Conservation (phyloP, 2,329 filamentous ascomycete species). For the Xylaria sp. region DNA sequence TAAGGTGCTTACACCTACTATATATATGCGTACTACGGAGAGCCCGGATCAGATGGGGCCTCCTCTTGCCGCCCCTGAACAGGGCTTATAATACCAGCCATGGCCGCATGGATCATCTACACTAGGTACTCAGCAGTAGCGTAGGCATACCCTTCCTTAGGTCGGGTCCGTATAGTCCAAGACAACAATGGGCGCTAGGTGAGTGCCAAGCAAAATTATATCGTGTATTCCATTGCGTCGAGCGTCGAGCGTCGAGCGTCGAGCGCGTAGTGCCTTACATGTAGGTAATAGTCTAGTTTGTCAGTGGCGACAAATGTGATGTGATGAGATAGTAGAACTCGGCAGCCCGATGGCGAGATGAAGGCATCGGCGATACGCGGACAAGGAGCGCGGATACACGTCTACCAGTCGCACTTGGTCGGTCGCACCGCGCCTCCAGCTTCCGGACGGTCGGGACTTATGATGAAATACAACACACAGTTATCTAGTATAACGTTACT, state of each 20-base stretch:
- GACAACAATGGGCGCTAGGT: not conserved
- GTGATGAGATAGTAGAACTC: slow-evolving; percentile 6
- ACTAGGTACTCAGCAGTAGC: not conserved
- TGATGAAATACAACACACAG: not conserved
- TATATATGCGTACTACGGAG: slow-evolving; percentile 5
- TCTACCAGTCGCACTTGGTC: not conserved
- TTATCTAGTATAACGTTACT: not conserved
- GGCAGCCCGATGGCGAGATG: slow-evolving; percentile 4
- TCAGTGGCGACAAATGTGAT: not conserved
- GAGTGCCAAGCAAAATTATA: not conserved
- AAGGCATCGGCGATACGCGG: not conserved
- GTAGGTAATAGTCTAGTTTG: not conserved
- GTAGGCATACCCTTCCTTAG: too few relatives aligned
- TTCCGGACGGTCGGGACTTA: not conserved
- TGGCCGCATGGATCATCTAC: not conserved
- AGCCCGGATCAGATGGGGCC: slow-evolving; percentile 21
- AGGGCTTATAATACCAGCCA: slow-evolving; percentile 14
- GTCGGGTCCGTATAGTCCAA: too few relatives aligned
- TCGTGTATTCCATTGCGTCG: not conserved
- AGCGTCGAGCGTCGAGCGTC: not conserved
- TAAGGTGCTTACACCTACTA: too few relatives aligned
- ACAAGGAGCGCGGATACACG: not conserved
- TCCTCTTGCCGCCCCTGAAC: slow-evolving; percentile 14
- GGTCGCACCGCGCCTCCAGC: not conserved
- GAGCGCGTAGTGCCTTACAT: not conserved